Base-by-base conservation (phyloP, 306 rosid species). In the Fragaria vesca region DNA sequence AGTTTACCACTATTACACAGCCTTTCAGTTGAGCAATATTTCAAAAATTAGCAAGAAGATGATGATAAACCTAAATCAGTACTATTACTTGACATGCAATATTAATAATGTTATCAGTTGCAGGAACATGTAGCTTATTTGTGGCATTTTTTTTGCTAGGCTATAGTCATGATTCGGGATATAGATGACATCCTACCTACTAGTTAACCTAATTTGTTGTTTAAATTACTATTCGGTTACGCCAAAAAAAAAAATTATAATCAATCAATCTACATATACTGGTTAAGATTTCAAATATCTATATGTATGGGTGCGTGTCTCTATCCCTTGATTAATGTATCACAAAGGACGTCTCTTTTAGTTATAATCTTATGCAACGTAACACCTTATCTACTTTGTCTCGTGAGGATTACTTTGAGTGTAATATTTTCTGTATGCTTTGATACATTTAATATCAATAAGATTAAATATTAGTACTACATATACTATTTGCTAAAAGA, bases 1-100 rank as follows among this genome's bases (percentile, higher is more conserved):
- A 36, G 61, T n/a, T 54, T 17, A 9, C 20, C 26, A 55, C 66
- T 47, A 72, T 72, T 78, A 21, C 24, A 45, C 54, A 42, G 76
- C 76, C 69, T 57, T 78, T 47, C 57, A 62, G 58, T 50, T 40
- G 73, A 79, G 78, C 17, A 21, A 21, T 57, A 57, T 21, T n/a
- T 57, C 55, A 50, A 16, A 50, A 50, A 50, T 16, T 15, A 50
- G n/a, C 55, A 55, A n/a, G 28, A 55, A 55, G 28, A n/a, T 20
- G 60, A 54, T 18, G 61, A 52, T 20, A 8, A n/a, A 8, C 9
- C n/a, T 54, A 20, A 8, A 58, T 58, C 2, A 24, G 30, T 57
- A 24, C 9, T 43, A 43, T 42, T 42, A 42, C 10, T 42, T 1
- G 7, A 42, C 10, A 8, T 42, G 2, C 45, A 42, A 42, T 42